Conservation (phyloP, 75 land plant genomes). For the Cryptomeria japonica region DNA sequence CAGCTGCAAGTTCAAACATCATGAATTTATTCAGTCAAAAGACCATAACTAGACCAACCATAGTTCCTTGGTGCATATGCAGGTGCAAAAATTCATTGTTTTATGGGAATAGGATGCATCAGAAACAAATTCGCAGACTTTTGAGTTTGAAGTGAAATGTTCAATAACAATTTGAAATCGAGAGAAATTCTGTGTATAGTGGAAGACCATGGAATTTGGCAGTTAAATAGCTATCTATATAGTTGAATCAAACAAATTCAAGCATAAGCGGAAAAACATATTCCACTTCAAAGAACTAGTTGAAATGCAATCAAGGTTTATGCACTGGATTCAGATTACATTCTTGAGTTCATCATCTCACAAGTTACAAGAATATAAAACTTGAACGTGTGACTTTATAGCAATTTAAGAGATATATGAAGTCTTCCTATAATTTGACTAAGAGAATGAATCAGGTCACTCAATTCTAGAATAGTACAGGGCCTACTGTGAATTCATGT, state of each 20-base stretch:
- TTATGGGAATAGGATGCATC: neutral
- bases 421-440: neutral
- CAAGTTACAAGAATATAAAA: neutral
- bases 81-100: neutral
- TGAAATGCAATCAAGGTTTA: neutral
- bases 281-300: neutral
- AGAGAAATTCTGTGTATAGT: neutral
- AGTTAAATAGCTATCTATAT: neutral
- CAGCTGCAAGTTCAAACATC: conserved; percentile 62
- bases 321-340: neutral
- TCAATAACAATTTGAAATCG: neutral
- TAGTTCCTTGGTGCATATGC: neutral
- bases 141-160: neutral
- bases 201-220: neutral
- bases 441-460: neutral
- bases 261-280: neutral
- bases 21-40: neutral
- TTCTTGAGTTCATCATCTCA: neutral
- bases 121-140: neutral
- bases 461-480: neutral
- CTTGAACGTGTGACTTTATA: neutral
- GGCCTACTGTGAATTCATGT: neutral
- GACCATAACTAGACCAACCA: neutral
- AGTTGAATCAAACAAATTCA: neutral
- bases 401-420: neutral